Evolutionary conservation across 495 filamentous ascomycete genomes (phyloP).

Genomic region (Oidiodendron maius): DNA sequence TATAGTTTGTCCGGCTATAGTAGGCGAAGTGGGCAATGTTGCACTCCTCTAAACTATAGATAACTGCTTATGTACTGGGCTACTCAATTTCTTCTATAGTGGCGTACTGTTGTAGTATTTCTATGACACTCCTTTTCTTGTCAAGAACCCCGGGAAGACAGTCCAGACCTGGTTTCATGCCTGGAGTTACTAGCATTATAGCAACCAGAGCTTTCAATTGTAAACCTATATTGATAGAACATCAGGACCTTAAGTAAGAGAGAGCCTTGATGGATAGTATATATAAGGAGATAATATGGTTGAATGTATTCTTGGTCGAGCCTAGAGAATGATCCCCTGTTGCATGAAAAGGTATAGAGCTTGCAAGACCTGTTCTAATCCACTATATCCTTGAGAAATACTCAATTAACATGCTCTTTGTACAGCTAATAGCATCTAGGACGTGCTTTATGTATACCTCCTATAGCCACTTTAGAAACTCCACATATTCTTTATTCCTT

Average conservation of each 20-base stretch:
- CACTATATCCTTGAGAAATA: slow-evolving; percentile 5
- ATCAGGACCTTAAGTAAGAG: slow-evolving; percentile 1
- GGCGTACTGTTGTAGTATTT: not conserved
- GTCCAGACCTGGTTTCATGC: slow-evolving; percentile 6
- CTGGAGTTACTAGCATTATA: slow-evolving; percentile 22
- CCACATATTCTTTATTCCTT: slow-evolving; percentile 8
- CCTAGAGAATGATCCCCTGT: slow-evolving; percentile 17
- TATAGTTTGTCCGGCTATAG: slow-evolving; percentile 13
- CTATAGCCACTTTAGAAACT: slow-evolving; percentile 6
- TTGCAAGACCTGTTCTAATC: slow-evolving; percentile 18
- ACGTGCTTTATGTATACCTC: slow-evolving; percentile 6
- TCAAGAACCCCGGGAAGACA: slow-evolving; percentile 8
- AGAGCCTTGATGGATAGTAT: slow-evolving; percentile 24
- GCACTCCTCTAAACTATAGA: slow-evolving; percentile 5
- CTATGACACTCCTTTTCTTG: not conserved
- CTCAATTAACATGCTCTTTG: not conserved
- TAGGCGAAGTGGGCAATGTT: slow-evolving; percentile 23
- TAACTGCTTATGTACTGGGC: slow-evolving; percentile 2
- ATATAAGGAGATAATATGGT: slow-evolving; percentile 23
- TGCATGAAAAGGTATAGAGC: slow-evolving; percentile 20
- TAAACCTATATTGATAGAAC: slow-evolving; percentile 7
- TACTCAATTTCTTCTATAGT: not conserved
- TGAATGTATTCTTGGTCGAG: slow-evolving; percentile 13
- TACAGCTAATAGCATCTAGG: not conserved
- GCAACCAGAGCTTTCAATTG: slow-evolving; percentile 11